These are phyloP conservation scores for Penicillium sp. DNA, from an alignment of 2,329 filamentous ascomycete species.

Conservation along the genomic window DNA sequence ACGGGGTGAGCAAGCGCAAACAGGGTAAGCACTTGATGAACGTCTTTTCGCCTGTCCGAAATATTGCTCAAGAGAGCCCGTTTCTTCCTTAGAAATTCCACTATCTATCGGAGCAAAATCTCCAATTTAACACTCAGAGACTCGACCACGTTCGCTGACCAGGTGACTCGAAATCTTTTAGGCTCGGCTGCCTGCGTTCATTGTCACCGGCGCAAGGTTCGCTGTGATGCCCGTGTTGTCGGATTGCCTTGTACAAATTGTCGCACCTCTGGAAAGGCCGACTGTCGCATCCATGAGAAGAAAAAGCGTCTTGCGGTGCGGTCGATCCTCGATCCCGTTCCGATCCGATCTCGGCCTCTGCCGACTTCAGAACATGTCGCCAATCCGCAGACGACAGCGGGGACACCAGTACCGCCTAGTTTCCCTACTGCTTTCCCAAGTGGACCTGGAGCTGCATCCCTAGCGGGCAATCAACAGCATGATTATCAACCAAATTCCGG, in stretches of 20 bases:
- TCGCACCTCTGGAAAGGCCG: conserved; percentile 44
- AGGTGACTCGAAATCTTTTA: conserved; percentile 26
- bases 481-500: conserved; percentile 23
- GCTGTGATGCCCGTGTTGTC: conserved; percentile 54
- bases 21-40: conserved; percentile 34
- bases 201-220: conserved; percentile 57
- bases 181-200: conserved; percentile 52
- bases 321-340: conserved; percentile 49
- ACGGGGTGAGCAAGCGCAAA: conserved; percentile 46
- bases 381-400: conserved; percentile 27
- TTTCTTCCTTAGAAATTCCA: not conserved
- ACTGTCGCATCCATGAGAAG: conserved; percentile 56
- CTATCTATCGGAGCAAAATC: not conserved
- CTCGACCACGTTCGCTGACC: conserved; percentile 12
- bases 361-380: conserved; percentile 29
- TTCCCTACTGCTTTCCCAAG: conserved; percentile 35
- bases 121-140: not conserved
- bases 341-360: conserved; percentile 50
- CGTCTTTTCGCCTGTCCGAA: not conserved
- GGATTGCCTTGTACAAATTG: conserved; percentile 57
- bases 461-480: conserved; percentile 26
- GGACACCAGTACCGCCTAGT: conserved; percentile 28
- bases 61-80: not conserved
- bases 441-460: conserved; percentile 24
- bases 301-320: conserved; percentile 51